Evolutionary conservation across 768 basidiomycete species (phyloP).

Genomic region (Lentinus tigrinus): DNA sequence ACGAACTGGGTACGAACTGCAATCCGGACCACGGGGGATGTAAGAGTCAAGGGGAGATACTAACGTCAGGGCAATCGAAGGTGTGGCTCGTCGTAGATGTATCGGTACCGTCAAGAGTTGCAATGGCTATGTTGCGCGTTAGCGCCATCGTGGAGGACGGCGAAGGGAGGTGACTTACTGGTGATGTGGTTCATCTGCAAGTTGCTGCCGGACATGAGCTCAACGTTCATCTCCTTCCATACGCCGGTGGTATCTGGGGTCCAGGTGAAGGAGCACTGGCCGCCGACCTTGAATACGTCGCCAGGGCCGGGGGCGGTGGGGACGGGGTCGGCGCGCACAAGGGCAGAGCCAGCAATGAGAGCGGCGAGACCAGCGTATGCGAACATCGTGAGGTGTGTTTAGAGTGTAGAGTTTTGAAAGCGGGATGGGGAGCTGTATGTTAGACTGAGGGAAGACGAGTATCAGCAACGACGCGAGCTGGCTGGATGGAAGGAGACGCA

Average conservation of each 20-base stretch:
- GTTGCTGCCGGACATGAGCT: constrained; percentile 82
- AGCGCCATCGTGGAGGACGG: neutral
- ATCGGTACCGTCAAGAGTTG: constrained; percentile 61
- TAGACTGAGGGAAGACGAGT: neutral
- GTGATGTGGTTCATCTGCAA: constrained; percentile 45
- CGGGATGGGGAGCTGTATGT: neutral
- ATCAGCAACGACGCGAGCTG: neutral
- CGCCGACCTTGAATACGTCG: constrained; percentile 54
- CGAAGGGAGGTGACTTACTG: neutral
- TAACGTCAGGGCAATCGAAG: constrained; percentile 65
- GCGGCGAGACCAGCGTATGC: constrained; percentile 21
- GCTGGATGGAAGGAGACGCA: neutral
- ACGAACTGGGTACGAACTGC: neutral
- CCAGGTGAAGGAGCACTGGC: constrained; percentile 60
- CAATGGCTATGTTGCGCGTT: constrained; percentile 47
- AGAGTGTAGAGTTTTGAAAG: neutral
- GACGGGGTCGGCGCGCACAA: constrained; percentile 53
- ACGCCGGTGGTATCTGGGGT: constrained; percentile 49
- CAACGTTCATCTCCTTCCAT: constrained; percentile 74
- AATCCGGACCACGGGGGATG: neutral
- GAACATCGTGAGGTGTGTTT: constrained; percentile 21
- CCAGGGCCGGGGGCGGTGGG: constrained; percentile 65
- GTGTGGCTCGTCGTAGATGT: constrained; percentile 41
- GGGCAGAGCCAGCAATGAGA: constrained; percentile 30
- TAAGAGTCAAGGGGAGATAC: constrained; percentile 14